Evolutionary conservation across 139 green algal genomes (phyloP), one percentile per base, ranked within the genome.

Genomic region (Closterium sp.): DNA sequence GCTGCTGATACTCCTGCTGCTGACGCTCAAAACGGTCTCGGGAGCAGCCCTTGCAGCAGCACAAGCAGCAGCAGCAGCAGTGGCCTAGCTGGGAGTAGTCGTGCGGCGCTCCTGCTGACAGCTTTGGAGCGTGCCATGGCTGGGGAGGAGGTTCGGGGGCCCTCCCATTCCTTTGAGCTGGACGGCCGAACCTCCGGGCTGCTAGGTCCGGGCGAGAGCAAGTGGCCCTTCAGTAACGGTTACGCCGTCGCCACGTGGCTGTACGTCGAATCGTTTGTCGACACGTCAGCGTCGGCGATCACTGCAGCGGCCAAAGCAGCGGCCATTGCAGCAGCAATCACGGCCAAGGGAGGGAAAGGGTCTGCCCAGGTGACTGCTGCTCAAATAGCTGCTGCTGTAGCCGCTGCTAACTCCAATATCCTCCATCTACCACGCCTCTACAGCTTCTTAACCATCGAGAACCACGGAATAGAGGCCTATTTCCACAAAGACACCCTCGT

Each of bases 381-480:
- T 24, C 62, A 79, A 4, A 79, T 79, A 13, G 88, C 91, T 19
- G 88, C 30, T 21, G 91, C 87, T 27, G 93, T 91, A 29, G 87
- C 88, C 22, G 34, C 90, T 2, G 91, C 91, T 19, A 91, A 89
- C 27, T 88, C 89, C 31, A 86, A 88, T 7, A 88, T 88, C n/a
- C 84, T 70, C 27, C 92, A 96, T 88, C 94, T 96, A 92, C 94
- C 94, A 21, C 90, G 94, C 29, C 90, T 96, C 22, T 96, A 95
- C 86, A 90, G 29, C n/a, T 96, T 96, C 50, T 24, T 96, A n/a
- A 95, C 92, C 10, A 38, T 88, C 7, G 94, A 95, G 22, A 87
- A 31, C 85, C 85, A 87, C 28, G 89, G 94, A 19, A 31, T 95
- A 6, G 94, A 96, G 92, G 88, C 92, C 17, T 96, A 95, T 88